Evolutionary conservation across 768 basidiomycete species (phyloP), one percentile per base, ranked within the genome.

Genomic region (Boletus coccyginus): DNA sequence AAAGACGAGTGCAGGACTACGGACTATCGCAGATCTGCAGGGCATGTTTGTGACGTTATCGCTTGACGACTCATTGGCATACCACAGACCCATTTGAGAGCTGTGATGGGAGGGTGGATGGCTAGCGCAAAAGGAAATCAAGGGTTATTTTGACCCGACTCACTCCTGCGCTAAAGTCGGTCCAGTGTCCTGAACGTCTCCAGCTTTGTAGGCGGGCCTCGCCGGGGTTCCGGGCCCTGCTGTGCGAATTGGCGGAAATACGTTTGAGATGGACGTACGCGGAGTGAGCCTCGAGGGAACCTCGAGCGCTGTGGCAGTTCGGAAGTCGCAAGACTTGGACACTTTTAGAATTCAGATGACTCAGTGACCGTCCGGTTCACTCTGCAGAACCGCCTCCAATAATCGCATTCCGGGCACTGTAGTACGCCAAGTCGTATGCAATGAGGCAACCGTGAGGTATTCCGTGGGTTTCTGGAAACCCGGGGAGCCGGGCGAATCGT

Each of bases 201-300:
- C 27, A 48, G 39, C 33, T 53, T 59, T 55, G 60, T 52, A 49
- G 49, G 42, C 40, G 42, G 41, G 19, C 41, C 35, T 50, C 33
- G 52, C 19, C 39, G 19, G 33, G 46, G 27, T 19, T 21, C 12
- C 8, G 14, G 49, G 57, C 24, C 38, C 33, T 39, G 35, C 46
- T 49, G 43, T 11, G 24, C 27, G 29, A 42, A 50, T 17, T 31
- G 39, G 52, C n/a, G 29, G 33, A 55, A 48, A 35, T 43, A 43
- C 27, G 24, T 35, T 24, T 38, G 39, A 33, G 33, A 27, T 33
- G 19, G 46, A 31, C 38, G 50, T 44, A 38, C 33, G 52, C 38
- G 49, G 27, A 40, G 57, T 31, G 47, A 41, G 60, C 69, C 69
- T 73, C 65, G 61, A 71, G 71, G 67, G 13, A 52, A 45, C 60